Evolutionary conservation across 805 yeast genomes (phyloP).

Genomic region (Kodamaea kakaduensis): DNA sequence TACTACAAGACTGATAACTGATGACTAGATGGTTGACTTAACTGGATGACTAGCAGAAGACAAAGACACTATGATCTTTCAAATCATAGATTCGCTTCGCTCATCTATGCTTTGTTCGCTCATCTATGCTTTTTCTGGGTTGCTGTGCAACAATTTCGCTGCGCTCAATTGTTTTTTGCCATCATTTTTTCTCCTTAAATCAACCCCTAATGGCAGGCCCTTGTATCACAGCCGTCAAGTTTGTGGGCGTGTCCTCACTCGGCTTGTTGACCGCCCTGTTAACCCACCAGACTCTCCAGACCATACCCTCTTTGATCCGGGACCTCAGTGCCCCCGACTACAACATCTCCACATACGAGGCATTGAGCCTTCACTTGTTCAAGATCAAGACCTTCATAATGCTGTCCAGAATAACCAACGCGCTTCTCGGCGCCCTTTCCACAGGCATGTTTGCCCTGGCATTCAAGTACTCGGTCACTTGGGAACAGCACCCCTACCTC

Average conservation of each 20-base stretch:
- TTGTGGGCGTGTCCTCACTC: constrained; percentile 61
- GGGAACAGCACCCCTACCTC: constrained; percentile 69
- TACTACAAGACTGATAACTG: too few species aligned
- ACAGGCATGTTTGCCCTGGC: constrained; percentile 51
- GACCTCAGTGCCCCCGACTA: constrained; percentile 19
- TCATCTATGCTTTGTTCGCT: too few species aligned
- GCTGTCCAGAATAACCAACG: constrained; percentile 20
- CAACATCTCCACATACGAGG: constrained; percentile 2
- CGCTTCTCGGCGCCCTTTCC: constrained; percentile 45
- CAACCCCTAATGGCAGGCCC: constrained; percentile 7
- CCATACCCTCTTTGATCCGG: constrained; percentile 27
- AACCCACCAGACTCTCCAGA: constrained; percentile 34
- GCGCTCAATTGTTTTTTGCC: too few species aligned
- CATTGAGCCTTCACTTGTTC: constrained; percentile 13
- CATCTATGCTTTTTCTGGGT: not conserved
- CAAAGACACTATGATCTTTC: too few species aligned
- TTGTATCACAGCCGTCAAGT: constrained; percentile 47
- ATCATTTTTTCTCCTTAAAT: not conserved
- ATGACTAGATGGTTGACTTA: too few species aligned
- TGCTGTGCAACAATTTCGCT: too few species aligned
- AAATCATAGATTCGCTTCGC: too few species aligned
- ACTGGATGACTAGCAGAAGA: too few species aligned
- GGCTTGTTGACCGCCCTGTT: constrained; percentile 61
- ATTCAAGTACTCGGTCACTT: constrained; percentile 51
- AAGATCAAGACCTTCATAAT: constrained; percentile 21